Percentiles rank a stretch among this genome's conserved stretches.
phyloP scores from a whole-genome alignment of 2,329 filamentous ascomycete species.

The Penicillium sp. region DNA sequence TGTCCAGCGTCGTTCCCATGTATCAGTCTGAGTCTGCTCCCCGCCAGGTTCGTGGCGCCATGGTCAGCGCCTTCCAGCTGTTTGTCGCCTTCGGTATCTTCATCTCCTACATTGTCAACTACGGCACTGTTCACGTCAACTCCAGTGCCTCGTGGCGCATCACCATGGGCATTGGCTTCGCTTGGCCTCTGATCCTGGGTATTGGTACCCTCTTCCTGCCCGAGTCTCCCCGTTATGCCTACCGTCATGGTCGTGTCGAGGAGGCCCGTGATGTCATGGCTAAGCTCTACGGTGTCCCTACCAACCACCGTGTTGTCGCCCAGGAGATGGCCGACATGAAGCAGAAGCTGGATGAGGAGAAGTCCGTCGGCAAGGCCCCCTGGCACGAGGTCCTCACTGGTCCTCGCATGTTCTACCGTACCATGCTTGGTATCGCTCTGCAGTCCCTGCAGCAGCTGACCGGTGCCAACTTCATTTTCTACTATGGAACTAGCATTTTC shows the following conservation, averaged over 20 bases:
- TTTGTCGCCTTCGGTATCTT: slow-evolving; percentile 57
- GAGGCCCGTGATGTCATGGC: slow-evolving; percentile 58
- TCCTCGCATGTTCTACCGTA: slow-evolving; percentile 53
- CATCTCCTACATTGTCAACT: slow-evolving; percentile 55
- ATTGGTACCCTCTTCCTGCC: slow-evolving; percentile 60
- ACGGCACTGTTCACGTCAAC: slow-evolving; percentile 45
- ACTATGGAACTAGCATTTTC: slow-evolving; percentile 66
- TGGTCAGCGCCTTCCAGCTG: slow-evolving; percentile 55
- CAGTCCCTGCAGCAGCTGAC: slow-evolving; percentile 55
- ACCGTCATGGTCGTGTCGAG: slow-evolving; percentile 58
- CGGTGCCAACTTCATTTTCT: slow-evolving; percentile 57
- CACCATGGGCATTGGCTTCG: slow-evolving; percentile 62
- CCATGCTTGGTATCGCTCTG: slow-evolving; percentile 49
- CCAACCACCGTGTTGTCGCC: slow-evolving; percentile 59
- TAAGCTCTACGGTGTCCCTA: slow-evolving; percentile 59
- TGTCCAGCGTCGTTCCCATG: slow-evolving; percentile 53
- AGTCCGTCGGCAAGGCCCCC: slow-evolving; percentile 42
- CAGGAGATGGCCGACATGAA: slow-evolving; percentile 63
- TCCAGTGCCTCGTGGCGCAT: slow-evolving; percentile 54
- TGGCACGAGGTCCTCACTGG: slow-evolving; percentile 53
- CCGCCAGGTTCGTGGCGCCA: slow-evolving; percentile 52
- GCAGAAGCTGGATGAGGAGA: slow-evolving; percentile 62
- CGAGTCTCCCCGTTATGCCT: slow-evolving; percentile 64
- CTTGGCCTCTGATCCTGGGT: slow-evolving; percentile 61
- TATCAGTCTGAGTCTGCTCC: slow-evolving; percentile 54